phyloP scores from a whole-genome alignment of 306 rosid genomes.

The Vachellia pachyceras region DNA sequence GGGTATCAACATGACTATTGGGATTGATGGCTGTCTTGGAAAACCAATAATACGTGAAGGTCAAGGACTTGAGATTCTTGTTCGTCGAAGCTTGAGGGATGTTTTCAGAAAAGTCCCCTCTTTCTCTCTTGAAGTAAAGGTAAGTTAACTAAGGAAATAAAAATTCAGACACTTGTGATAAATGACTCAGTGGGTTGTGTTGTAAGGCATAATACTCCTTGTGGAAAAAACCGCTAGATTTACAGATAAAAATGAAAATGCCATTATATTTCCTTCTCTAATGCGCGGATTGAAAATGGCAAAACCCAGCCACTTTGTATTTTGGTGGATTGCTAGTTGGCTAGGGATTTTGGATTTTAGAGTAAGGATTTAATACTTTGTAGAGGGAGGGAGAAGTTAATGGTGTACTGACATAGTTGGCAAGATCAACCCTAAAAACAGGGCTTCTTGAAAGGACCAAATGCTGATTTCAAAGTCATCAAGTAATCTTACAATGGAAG shows the following conservation, averaged over 20 bases:
- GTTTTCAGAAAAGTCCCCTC: conserved; percentile 93
- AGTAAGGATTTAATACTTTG: neutral
- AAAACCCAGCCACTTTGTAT: neutral
- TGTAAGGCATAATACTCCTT: neutral
- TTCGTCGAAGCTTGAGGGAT: conserved; percentile 96
- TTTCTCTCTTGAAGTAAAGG: conserved; percentile 92
- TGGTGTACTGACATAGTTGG: neutral
- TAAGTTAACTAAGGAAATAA: conserved; percentile 30
- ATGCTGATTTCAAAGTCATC: neutral
- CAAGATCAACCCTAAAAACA: neutral
- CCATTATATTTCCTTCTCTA: neutral
- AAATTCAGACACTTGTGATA: neutral
- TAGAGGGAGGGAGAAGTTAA: neutral
- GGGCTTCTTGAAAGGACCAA: neutral
- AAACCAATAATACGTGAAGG: conserved; percentile 93
- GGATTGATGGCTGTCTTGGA: conserved; percentile 78
- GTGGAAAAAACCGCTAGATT: no score
- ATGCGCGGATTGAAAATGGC: neutral
- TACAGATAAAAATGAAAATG: neutral
- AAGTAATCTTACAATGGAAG: neutral
- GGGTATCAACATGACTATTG: conserved; percentile 94
- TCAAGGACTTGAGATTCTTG: conserved; percentile 84
- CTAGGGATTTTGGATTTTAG: neutral
- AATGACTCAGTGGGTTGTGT: neutral
- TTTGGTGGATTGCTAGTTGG: neutral